These are phyloP conservation scores for Prunella vulgaris DNA, from an alignment of 257 asterid species.

Conservation along the genomic window DNA sequence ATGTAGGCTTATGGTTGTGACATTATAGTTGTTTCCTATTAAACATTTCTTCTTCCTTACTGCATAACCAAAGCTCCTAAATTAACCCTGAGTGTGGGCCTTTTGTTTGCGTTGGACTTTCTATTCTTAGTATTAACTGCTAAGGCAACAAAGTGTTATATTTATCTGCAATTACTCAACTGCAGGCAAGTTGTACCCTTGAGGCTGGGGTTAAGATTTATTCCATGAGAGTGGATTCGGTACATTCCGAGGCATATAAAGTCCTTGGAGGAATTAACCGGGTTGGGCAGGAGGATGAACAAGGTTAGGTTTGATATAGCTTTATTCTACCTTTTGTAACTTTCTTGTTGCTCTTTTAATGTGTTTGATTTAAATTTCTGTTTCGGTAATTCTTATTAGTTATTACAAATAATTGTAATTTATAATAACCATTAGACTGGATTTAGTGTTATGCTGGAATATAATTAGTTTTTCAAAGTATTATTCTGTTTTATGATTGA, in stretches of 20 bases:
- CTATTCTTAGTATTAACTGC: neutral
- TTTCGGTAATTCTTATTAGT: neutral
- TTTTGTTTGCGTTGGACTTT: neutral
- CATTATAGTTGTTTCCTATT: neutral
- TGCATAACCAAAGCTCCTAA: neutral
- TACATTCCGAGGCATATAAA: conserved; percentile 93
- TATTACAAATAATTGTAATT: neutral
- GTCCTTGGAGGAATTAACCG: conserved; percentile 97
- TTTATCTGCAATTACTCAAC: conserved; percentile 9
- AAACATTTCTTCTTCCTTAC: neutral
- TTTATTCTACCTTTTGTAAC: conserved; percentile 8
- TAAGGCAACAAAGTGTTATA: neutral
- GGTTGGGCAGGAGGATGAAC: conserved; percentile 78
- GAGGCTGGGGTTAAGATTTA: conserved; percentile 99
- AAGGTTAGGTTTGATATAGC: conserved; percentile 43
- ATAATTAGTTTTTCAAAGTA: neutral
- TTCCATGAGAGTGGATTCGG: conserved; percentile 95
- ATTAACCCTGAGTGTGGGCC: neutral
- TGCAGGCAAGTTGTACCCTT: conserved; percentile 96
- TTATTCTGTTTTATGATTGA: neutral
- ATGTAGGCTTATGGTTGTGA: neutral
- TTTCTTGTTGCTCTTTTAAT: neutral
- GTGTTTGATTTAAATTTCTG: neutral
- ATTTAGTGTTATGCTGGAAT: neutral
- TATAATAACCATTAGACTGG: neutral